Percentiles rank a stretch among this genome's conserved stretches.
phyloP scores from a whole-genome alignment of 2,329 filamentous ascomycete genomes.

The Sporothrix variecibatus region DNA sequence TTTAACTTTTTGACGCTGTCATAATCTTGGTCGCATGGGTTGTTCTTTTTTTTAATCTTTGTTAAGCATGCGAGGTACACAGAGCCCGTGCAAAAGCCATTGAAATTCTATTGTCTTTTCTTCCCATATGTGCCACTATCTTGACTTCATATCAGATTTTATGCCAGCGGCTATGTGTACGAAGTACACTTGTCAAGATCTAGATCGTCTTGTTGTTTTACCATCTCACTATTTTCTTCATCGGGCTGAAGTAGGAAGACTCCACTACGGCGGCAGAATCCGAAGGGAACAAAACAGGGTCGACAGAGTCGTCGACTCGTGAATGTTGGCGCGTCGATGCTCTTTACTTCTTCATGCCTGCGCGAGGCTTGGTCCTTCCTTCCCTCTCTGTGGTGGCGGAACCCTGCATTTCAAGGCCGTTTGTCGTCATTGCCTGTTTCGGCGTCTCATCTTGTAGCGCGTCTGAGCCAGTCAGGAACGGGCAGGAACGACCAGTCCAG shows the following conservation, averaged over 20 bases:
- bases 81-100: background rate
- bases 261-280: background rate
- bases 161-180: background rate
- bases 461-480: conserved; percentile 19
- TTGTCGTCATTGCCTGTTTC: conserved; percentile 19
- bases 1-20: background rate
- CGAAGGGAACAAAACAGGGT: background rate
- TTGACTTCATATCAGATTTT: background rate
- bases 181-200: background rate
- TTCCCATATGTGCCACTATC: background rate
- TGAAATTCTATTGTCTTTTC: background rate
- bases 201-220: background rate
- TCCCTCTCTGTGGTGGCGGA: background rate
- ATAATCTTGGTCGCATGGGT: background rate
- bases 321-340: background rate
- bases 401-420: background rate
- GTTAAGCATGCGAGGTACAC: background rate
- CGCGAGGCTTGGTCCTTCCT: background rate
- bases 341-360: background rate
- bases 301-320: background rate
- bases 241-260: background rate
- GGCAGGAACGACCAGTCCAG: conserved; percentile 12
- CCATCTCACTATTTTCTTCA: background rate
- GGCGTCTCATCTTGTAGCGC: conserved; percentile 20
- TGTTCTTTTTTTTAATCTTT: background rate